phyloP scores from a whole-genome alignment of 495 filamentous ascomycete species.

The Lepidopterella palustris region DNA sequence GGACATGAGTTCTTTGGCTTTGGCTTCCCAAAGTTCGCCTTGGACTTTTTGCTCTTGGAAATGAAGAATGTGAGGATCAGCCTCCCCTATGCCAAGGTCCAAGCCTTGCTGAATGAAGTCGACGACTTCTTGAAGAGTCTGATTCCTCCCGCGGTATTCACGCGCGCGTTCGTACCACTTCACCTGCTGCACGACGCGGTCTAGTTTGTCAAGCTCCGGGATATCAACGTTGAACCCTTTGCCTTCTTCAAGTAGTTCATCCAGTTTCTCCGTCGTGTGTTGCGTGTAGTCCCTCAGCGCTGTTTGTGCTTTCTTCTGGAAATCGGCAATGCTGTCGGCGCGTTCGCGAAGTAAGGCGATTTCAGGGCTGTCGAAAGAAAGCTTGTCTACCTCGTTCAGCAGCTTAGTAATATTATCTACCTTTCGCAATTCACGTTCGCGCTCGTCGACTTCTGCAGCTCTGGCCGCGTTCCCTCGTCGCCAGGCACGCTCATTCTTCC shows the following conservation, averaged over 20 bases:
- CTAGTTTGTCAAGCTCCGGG: conserved; percentile 80
- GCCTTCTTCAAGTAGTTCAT: conserved; percentile 81
- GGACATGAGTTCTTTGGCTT: conserved; percentile 87
- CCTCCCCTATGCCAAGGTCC: conserved; percentile 66
- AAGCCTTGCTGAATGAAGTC: conserved; percentile 69
- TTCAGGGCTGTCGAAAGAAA: conserved; percentile 93
- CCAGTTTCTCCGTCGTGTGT: conserved; percentile 63
- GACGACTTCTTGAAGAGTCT: conserved; percentile 66
- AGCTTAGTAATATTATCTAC: conserved; percentile 84
- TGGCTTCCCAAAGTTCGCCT: conserved; percentile 85
- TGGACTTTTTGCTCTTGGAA: conserved; percentile 67
- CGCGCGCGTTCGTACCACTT: conserved; percentile 65
- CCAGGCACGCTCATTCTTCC: conserved; percentile 94
- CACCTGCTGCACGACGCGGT: conserved; percentile 72
- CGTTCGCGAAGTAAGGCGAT: conserved; percentile 83
- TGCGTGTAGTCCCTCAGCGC: conserved; percentile 57
- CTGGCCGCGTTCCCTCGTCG: conserved; percentile 57
- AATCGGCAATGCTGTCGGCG: conserved; percentile 77
- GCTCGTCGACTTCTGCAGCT: conserved; percentile 77
- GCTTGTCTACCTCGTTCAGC: conserved; percentile 73
- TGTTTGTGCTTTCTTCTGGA: conserved; percentile 67
- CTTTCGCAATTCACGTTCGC: conserved; percentile 80
- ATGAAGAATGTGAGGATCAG: conserved; percentile 67
- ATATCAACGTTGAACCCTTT: conserved; percentile 91
- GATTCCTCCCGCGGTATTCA: conserved; percentile 52